Evolutionary conservation across 2,329 filamentous ascomycete species (phyloP).

Genomic region (Neofusicoccum umdonicola): DNA sequence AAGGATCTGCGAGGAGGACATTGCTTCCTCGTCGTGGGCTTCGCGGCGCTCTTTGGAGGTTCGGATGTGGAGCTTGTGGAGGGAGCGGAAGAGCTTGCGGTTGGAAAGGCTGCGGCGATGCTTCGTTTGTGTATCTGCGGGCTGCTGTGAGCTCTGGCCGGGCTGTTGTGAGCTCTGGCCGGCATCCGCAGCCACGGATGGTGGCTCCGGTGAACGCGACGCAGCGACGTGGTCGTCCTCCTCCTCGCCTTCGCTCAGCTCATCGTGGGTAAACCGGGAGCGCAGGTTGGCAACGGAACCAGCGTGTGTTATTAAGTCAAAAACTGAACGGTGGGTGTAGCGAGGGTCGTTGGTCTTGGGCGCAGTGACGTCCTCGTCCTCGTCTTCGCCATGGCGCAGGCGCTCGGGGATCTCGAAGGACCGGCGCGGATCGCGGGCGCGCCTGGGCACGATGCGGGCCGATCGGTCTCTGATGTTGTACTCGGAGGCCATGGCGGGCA

Average conservation of each 20-base stretch:
- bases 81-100: conserved; percentile 62
- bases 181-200: not conserved
- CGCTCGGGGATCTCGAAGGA: conserved; percentile 57
- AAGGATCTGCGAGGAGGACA: conserved; percentile 42
- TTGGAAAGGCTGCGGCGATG: conserved; percentile 51
- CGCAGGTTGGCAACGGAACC: conserved; percentile 81
- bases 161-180: not conserved
- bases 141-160: not conserved
- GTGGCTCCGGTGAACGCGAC: not conserved
- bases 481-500: conserved; percentile 11
- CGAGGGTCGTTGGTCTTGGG: conserved; percentile 48
- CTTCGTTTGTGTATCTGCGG: not conserved
- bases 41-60: conserved; percentile 26
- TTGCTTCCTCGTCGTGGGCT: conserved; percentile 48
- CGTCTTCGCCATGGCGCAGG: conserved; percentile 58
- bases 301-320: conserved; percentile 86
- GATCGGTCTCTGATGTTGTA: not conserved
- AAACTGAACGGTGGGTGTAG: conserved; percentile 92
- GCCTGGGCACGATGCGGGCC: not conserved
- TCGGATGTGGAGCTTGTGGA: conserved; percentile 55
- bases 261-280: conserved; percentile 71
- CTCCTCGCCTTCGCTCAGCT: conserved; percentile 71
- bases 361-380: conserved; percentile 60
- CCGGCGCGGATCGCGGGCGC: not conserved
- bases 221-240: conserved; percentile 22